phyloP scores from a whole-genome alignment of 176 grass and related monocot species.

The Eragrostis curvula region DNA sequence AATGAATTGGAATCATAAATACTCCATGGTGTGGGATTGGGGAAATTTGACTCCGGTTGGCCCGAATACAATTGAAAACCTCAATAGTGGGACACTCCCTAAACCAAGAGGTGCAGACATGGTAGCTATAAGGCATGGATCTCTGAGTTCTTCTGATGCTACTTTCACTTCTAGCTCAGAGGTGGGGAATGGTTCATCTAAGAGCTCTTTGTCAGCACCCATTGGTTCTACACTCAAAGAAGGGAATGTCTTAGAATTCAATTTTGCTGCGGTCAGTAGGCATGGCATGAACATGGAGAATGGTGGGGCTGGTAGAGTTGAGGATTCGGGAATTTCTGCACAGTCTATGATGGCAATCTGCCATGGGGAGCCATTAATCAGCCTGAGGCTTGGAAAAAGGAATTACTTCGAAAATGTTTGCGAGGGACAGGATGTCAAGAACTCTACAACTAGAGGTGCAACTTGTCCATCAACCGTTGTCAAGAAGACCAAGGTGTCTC shows the following conservation, averaged over 20 bases:
- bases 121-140: not conserved
- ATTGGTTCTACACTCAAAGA: conserved; percentile 31
- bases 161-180: conserved; percentile 46
- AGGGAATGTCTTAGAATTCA: conserved; percentile 35
- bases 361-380: conserved; percentile 32
- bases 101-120: not conserved
- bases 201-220: conserved; percentile 43
- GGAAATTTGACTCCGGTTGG: conserved; percentile 2
- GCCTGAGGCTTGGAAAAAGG: conserved; percentile 50
- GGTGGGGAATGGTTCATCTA: conserved; percentile 38
- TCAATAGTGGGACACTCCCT: not conserved
- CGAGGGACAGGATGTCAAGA: conserved; percentile 32
- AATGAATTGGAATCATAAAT: conserved; percentile 49
- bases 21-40: conserved; percentile 39
- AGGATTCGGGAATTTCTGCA: not conserved
- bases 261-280: conserved; percentile 11
- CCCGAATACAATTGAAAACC: not conserved
- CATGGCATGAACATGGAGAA: conserved; percentile 1
- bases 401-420: conserved; percentile 47
- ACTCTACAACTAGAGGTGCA: not conserved
- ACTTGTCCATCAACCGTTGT: not conserved
- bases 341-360: conserved; percentile 15
- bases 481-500: conserved; percentile 46
- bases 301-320: not conserved
- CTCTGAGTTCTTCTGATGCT: conserved; percentile 13